Base-by-base conservation (phyloP, 2,329 filamentous ascomycete species). In the Emmonsiellopsis sp. region DNA sequence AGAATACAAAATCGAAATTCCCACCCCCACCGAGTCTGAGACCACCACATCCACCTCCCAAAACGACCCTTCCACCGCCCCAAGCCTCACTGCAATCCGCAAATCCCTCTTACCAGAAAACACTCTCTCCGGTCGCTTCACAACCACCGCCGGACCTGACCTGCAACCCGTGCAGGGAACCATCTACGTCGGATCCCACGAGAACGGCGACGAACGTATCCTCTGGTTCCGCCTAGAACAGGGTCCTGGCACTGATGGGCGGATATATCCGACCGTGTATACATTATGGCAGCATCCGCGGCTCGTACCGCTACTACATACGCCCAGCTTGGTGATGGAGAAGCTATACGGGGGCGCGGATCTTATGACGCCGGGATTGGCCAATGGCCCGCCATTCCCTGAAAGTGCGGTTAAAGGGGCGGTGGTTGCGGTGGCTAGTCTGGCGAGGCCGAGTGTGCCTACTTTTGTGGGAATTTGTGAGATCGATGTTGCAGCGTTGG, bases 301-400 rank as follows among this genome's bases (percentile, higher is more conserved):
- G 33, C 69, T 87, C 11, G 69, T 85, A 0, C 81, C 84, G 0
- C 65, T 87, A 34, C 72, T 87, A n/a, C 77, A 84, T 59, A 86
- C 84, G 0, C 81, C 80, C 3, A 72, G 75, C 8, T 61, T 73
- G 48, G 75, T 81, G 27, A 77, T 86, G 62, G 73, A 78, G 56
- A 86, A 85, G 66, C 69, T 87, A 7, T 79, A 78, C 54, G 76
- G 77, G 6, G 84, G 84, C 3, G 83, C 84, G 17, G 83, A 86
- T 65, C 70, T 87, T 47, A 86, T 86, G 84, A 85, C 79, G 1
- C 84, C 84, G 2, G 84, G 84, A 7, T 68, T 87, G 11, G 77
- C 82, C 32, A 77, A 79, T 51, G 82, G 83, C 1, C 81, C 83
- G 9, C 82, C 83, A 2, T 86, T 85, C 61, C 81, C 82, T 3